Conservation (phyloP, 2,329 filamentous ascomycete species). For the Diaporthe sp. region DNA sequence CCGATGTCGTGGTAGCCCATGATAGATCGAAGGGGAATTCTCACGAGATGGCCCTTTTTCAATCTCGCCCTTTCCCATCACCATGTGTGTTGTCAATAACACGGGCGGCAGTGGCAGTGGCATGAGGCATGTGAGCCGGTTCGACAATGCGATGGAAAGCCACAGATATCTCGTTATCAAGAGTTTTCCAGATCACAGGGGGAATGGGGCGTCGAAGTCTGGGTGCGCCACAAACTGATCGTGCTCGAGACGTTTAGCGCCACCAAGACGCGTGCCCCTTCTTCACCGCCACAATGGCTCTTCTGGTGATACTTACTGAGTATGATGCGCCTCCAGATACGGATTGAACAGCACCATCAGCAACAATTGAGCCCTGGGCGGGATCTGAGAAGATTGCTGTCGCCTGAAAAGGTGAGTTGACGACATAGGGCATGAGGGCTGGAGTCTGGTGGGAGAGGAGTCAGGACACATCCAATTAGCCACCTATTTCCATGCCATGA, state of each 20-base stretch:
- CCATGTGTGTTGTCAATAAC: background rate
- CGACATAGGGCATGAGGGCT: too few species aligned
- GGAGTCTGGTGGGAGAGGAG: background rate
- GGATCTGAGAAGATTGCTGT: background rate
- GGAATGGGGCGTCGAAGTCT: background rate
- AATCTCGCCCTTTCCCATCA: background rate
- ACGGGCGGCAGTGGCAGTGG: background rate
- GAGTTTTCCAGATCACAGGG: background rate
- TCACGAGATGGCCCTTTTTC: background rate
- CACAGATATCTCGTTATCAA: background rate
- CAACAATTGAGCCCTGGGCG: background rate
- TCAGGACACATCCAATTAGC: background rate
- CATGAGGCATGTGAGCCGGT: background rate
- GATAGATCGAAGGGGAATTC: background rate
- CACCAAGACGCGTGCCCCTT: background rate
- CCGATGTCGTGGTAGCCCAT: background rate
- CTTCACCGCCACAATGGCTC: background rate
- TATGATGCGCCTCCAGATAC: background rate
- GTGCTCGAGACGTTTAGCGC: constrained; percentile 1
- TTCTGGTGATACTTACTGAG: background rate
- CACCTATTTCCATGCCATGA: background rate
- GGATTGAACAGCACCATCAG: background rate
- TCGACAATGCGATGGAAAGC: background rate
- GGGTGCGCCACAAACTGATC: background rate
- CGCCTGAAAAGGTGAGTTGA: background rate